These are phyloP conservation scores for Plasmodium gaboni DNA, from an alignment of 169 alveolate genomes.

Conservation along the genomic window DNA sequence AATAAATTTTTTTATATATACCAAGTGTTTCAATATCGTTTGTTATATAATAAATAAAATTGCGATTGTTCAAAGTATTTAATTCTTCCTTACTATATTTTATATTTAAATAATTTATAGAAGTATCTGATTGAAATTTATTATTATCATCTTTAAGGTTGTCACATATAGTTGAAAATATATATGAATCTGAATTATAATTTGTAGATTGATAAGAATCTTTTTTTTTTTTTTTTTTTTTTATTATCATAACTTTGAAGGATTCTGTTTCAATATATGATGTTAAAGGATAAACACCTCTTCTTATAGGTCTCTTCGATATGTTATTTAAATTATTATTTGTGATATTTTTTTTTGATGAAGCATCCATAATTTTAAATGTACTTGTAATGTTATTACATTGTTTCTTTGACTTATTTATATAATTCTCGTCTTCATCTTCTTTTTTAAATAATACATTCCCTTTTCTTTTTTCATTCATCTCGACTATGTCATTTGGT, in stretches of 20 bases:
- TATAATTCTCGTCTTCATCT: neutral
- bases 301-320: neutral
- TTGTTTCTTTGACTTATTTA: neutral
- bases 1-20: slow-evolving; percentile 52
- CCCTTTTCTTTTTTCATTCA: too few relatives aligned
- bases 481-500: too few relatives aligned
- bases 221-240: slow-evolving; percentile 13
- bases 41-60: slow-evolving; percentile 41
- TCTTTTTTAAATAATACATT: neutral
- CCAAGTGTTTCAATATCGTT: slow-evolving; percentile 43
- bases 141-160: slow-evolving; percentile 11
- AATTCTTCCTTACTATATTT: slow-evolving; percentile 36
- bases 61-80: slow-evolving; percentile 10
- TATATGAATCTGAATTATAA: slow-evolving; percentile 11
- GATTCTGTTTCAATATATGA: neutral
- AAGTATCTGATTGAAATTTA: slow-evolving; percentile 21
- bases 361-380: too few relatives aligned
- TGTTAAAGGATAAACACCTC: neutral
- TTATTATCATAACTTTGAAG: neutral
- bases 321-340: too few relatives aligned
- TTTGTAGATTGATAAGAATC: neutral
- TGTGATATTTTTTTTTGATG: too few relatives aligned
- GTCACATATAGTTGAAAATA: neutral
- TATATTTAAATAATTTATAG: slow-evolving; percentile 25
- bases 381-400: too few relatives aligned